These are phyloP conservation scores for Pluteus cervinus DNA, from an alignment of 768 basidiomycete genomes.

Conservation along the genomic window DNA sequence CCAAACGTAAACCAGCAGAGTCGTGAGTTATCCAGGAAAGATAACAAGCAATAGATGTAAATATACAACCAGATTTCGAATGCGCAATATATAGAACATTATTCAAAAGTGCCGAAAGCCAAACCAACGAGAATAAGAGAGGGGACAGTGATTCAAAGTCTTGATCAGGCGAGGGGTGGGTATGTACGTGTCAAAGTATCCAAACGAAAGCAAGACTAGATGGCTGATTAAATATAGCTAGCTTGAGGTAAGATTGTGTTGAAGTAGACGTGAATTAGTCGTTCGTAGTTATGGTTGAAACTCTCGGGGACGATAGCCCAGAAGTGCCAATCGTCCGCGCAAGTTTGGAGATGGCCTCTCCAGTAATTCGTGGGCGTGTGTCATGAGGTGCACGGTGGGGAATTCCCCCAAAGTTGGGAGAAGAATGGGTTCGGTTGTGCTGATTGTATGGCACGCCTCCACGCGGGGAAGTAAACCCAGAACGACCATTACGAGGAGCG, in stretches of 20 bases:
- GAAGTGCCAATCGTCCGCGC: conserved; percentile 52
- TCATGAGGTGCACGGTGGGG: conserved; percentile 36
- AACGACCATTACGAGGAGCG: conserved; percentile 29
- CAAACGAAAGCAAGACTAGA: no score
- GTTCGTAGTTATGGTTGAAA: conserved; percentile 15
- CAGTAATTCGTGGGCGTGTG: conserved; percentile 66
- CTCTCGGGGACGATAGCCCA: conserved; percentile 18
- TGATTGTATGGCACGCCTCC: conserved; percentile 29
- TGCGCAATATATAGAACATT: background rate
- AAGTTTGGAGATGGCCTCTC: conserved; percentile 61
- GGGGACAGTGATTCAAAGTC: no score
- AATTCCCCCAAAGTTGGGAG: conserved; percentile 40
- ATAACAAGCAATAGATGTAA: background rate
- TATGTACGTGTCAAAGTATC: no score
- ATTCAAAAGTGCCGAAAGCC: background rate
- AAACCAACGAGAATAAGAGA: background rate
- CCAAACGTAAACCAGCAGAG: conserved; percentile 1
- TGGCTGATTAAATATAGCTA: background rate
- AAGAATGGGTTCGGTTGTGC: conserved; percentile 61
- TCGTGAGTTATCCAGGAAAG: no score
- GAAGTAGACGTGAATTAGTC: conserved; percentile 7
- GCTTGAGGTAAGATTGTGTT: background rate
- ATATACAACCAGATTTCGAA: background rate
- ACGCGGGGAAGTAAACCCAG: conserved; percentile 39
- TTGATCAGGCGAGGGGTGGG: no score